Evolutionary conservation across 805 yeast genomes (phyloP).

Genomic region (Yamadazyma kitorensis): DNA sequence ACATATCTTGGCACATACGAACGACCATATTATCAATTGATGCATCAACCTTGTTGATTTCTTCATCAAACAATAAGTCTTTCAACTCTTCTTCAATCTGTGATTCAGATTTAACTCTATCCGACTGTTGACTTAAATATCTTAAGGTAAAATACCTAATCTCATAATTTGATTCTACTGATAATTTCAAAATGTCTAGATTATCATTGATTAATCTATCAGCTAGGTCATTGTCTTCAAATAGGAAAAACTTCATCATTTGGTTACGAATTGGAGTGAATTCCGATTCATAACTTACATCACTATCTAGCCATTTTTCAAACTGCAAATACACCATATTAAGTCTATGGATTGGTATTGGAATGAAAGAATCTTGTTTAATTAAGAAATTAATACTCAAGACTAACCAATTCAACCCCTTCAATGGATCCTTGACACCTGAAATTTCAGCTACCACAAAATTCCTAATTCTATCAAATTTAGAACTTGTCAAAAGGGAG

Average conservation of each 20-base stretch:
- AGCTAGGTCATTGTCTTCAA: conserved; percentile 3
- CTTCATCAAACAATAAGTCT: conserved; percentile 7
- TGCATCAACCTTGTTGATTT: conserved; percentile 25
- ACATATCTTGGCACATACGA: conserved; percentile 31
- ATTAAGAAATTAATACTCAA: conserved; percentile 43
- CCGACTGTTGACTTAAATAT: conserved; percentile 33
- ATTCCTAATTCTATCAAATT: conserved; percentile 55
- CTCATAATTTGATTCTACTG: conserved; percentile 33
- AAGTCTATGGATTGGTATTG: conserved; percentile 62
- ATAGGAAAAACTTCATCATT: conserved; percentile 47
- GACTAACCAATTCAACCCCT: conserved; percentile 47
- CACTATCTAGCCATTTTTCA: conserved; percentile 59
- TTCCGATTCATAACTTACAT: conserved; percentile 53
- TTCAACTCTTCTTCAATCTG: conserved; percentile 5
- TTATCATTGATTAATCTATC: conserved; percentile 35
- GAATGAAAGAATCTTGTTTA: conserved; percentile 25
- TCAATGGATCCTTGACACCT: conserved; percentile 40
- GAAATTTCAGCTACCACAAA: conserved; percentile 62
- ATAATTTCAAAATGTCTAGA: conserved; percentile 39
- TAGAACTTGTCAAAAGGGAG: conserved; percentile 31
- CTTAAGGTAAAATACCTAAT: conserved; percentile 48
- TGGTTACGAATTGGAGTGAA: conserved; percentile 53
- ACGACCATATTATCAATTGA: conserved; percentile 34
- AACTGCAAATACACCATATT: conserved; percentile 58
- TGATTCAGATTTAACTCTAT: too few relatives aligned